Conservation (phyloP, 495 filamentous ascomycete genomes). For the Hamigera avellanea region DNA sequence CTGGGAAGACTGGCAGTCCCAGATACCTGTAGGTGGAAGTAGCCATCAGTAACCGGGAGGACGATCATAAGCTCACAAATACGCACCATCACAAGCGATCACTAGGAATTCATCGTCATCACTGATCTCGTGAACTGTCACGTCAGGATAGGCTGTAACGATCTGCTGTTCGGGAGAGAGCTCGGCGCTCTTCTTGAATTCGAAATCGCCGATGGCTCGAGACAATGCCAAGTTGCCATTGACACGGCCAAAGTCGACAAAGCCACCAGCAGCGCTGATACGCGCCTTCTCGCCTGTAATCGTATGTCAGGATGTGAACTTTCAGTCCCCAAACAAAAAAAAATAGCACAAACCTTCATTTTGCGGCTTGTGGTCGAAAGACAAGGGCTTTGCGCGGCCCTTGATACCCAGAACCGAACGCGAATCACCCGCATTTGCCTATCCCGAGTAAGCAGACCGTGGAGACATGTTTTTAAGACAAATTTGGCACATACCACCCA, state of each 20-base stretch:
- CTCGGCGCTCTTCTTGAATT: slow-evolving; percentile 98
- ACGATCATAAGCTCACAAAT: background rate
- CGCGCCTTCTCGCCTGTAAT: slow-evolving; percentile 80
- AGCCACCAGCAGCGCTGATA: slow-evolving; percentile 90
- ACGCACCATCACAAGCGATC: slow-evolving; percentile 88
- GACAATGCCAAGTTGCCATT: slow-evolving; percentile 98
- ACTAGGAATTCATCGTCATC: slow-evolving; percentile 96
- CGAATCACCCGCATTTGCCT: slow-evolving; percentile 97
- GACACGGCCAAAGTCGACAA: slow-evolving; percentile 96
- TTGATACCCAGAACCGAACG: slow-evolving; percentile 89
- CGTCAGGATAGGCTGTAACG: slow-evolving; percentile 91
- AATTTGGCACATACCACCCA: slow-evolving; percentile 62
- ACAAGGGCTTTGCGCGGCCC: slow-evolving; percentile 90
- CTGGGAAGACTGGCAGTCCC: slow-evolving; percentile 98
- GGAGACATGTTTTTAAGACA: background rate
- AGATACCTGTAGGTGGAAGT: slow-evolving; percentile 60
- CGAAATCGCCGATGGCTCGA: slow-evolving; percentile 95
- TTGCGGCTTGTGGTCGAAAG: slow-evolving; percentile 96
- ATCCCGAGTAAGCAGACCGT: slow-evolving; percentile 6
- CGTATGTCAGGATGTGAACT: slow-evolving; percentile 7
- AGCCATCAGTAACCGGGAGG: slow-evolving; percentile 2
- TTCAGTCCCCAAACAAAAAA: background rate
- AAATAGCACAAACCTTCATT: slow-evolving; percentile 65
- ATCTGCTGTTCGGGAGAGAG: slow-evolving; percentile 95
- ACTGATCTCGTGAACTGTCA: slow-evolving; percentile 75